phyloP scores from a whole-genome alignment of 2,329 filamentous ascomycete genomes.

The Aspergillus sp. region DNA sequence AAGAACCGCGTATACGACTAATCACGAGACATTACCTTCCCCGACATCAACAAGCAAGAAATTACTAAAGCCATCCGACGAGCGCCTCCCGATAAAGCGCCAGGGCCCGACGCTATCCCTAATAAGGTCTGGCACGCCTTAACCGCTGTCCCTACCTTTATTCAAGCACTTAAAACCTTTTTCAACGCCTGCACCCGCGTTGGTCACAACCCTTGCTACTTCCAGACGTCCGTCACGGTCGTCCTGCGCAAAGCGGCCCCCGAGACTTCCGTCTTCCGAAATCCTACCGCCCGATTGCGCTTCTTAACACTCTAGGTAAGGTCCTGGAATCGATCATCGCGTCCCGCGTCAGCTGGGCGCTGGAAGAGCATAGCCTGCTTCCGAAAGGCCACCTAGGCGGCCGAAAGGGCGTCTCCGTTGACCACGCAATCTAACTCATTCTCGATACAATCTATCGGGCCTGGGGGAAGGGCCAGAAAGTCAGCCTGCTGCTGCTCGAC shows the following conservation, averaged over 20 bases:
- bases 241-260: conserved; percentile 6
- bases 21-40: conserved; percentile 1
- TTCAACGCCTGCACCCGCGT: conserved; percentile 3
- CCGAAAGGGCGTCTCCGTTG: conserved; percentile 10
- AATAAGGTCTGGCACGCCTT: conserved; percentile 8
- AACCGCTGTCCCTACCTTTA: background rate
- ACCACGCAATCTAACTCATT: conserved; percentile 13
- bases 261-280: conserved; percentile 10
- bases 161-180: background rate
- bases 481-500: conserved; percentile 12
- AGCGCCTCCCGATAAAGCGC: conserved; percentile 2
- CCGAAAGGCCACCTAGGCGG: conserved; percentile 9
- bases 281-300: conserved; percentile 13
- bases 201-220: conserved; percentile 6
- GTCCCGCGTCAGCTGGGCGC: conserved; percentile 4
- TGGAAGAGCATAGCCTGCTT: conserved; percentile 8
- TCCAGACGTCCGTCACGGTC: conserved; percentile 3
- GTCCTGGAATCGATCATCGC: conserved; percentile 10
- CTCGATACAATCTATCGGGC: conserved; percentile 3
- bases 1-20: conserved; percentile 9
- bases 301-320: conserved; percentile 15
- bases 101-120: conserved; percentile 1
- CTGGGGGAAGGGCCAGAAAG: conserved; percentile 1
- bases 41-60: background rate
- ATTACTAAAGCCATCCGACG: background rate